Percentiles rank a stretch among this genome's conserved stretches.
phyloP scores from a whole-genome alignment of 2,329 filamentous ascomycete genomes.

The Aspergillus uvarum region DNA sequence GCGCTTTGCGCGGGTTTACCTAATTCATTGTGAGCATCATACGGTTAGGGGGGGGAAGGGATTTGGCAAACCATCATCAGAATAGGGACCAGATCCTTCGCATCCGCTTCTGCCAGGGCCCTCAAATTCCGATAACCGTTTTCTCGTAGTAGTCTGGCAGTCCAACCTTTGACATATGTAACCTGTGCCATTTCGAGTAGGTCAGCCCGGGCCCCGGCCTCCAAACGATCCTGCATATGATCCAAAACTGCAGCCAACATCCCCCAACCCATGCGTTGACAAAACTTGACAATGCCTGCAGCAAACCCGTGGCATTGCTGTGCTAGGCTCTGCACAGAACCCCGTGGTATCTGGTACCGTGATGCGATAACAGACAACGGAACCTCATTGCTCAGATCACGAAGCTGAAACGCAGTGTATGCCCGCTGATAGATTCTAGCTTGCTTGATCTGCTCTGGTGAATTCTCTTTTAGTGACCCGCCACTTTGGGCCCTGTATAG shows the following conservation, averaged over 20 bases:
- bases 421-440: conserved; percentile 69
- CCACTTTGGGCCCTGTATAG: conserved; percentile 64
- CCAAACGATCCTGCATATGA: conserved; percentile 72
- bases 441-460: conserved; percentile 58
- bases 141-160: conserved; percentile 72
- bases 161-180: conserved; percentile 74
- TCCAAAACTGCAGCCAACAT: conserved; percentile 70
- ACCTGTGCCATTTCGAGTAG: conserved; percentile 69
- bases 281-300: conserved; percentile 77
- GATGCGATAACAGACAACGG: conserved; percentile 68
- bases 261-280: conserved; percentile 73
- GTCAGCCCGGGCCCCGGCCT: conserved; percentile 70
- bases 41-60: neutral
- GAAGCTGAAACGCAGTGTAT: conserved; percentile 73
- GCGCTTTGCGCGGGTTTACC: conserved; percentile 65
- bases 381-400: conserved; percentile 74
- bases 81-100: conserved; percentile 67
- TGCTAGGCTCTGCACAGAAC: conserved; percentile 68
- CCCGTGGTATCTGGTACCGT: conserved; percentile 70
- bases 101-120: conserved; percentile 67
- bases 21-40: conserved; percentile 27
- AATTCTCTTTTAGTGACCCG: conserved; percentile 60
- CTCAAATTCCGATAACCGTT: conserved; percentile 71
- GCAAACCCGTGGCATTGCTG: conserved; percentile 78
- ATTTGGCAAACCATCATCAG: conserved; percentile 60